Evolutionary conservation across 805 yeast genomes (phyloP), one percentile per base, ranked within the genome.

Genomic region (Kuraishia hungarica): DNA sequence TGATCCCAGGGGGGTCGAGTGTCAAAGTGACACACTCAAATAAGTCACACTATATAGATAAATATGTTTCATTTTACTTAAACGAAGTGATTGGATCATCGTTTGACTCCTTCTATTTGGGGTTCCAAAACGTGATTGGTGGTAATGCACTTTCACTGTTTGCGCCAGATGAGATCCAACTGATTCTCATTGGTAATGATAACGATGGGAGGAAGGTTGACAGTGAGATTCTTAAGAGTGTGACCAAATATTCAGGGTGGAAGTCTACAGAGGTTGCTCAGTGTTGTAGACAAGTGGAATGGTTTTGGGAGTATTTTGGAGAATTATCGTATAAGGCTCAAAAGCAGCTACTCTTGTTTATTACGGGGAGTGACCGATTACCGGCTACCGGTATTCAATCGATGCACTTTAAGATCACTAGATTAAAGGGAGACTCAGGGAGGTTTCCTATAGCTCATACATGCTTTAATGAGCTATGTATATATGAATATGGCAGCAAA

Each of bases 311-410:
- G 19, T 82, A 82, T 65, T 77, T 89, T 60, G 73, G 72, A n/a
- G 62, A 69, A 11, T 66, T 84, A 54, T 64, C 70, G 1, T 69
- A 69, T 39, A 62, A 56, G 2, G 73, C 77, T 29, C 96, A 88
- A 60, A 82, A 83, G 59, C 80, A 79, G 60, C 72, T 93, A 50
- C 69, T 93, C 46, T 73, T 78, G 20, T 93, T 93, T 67, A 83
- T 92, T 2, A 92, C 97, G 0, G 97, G 98, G 0, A 86, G 96
- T 1, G 97, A 90, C 63, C 73, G 97, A 50, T 76, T 94, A 7
- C 98, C 99, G 0, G 96, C 97, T 0, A 89, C 97, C 0, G 99
- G 99, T 0, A 76, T 90, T 28, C 84, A 87, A 29, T 85, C 87
- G 53, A 71, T 93, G 72, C 75, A 76, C 50, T 85, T 94, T 63